Evolutionary conservation across 1,284 basidiomycete genomes (phyloP).

Genomic region (Heterobasidion occidentale): DNA sequence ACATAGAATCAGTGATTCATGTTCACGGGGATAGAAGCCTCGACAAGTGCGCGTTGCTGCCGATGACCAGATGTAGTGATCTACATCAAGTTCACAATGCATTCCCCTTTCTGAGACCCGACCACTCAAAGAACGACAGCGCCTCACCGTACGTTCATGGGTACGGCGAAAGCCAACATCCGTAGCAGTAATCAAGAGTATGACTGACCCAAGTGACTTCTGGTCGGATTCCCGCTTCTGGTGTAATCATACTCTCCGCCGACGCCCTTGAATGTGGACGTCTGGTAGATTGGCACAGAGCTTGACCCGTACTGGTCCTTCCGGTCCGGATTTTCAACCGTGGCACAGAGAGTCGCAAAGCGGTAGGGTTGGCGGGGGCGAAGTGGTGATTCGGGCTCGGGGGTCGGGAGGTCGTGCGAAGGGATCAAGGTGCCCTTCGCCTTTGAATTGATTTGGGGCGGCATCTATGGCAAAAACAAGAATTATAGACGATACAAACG

Average conservation of each 20-base stretch:
- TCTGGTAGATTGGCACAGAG: slow-evolving; percentile 96
- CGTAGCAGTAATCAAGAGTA: not conserved
- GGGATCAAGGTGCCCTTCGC: slow-evolving; percentile 6
- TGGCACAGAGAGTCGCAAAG: slow-evolving; percentile 85
- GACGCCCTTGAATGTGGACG: slow-evolving; percentile 96
- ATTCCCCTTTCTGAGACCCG: no score
- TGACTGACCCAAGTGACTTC: slow-evolving; percentile 82
- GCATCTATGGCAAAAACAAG: slow-evolving; percentile 3
- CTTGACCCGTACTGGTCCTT: slow-evolving; percentile 96
- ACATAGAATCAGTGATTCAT: not conserved
- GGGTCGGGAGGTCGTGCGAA: slow-evolving; percentile 51
- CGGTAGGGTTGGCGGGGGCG: slow-evolving; percentile 62
- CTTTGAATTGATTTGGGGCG: slow-evolving; percentile 3
- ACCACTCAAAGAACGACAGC: not conserved
- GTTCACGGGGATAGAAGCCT: not conserved
- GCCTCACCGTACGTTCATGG: not conserved
- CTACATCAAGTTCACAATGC: no score
- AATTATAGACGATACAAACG: no score
- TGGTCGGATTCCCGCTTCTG: slow-evolving; percentile 93
- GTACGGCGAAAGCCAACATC: not conserved
- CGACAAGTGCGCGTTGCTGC: no score
- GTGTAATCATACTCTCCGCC: slow-evolving; percentile 90
- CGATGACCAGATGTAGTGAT: no score
- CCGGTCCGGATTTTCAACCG: slow-evolving; percentile 76
- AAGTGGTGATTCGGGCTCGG: slow-evolving; percentile 69